Conservation (phyloP, 306 rosid species). For the Lathyrus aphaca region DNA sequence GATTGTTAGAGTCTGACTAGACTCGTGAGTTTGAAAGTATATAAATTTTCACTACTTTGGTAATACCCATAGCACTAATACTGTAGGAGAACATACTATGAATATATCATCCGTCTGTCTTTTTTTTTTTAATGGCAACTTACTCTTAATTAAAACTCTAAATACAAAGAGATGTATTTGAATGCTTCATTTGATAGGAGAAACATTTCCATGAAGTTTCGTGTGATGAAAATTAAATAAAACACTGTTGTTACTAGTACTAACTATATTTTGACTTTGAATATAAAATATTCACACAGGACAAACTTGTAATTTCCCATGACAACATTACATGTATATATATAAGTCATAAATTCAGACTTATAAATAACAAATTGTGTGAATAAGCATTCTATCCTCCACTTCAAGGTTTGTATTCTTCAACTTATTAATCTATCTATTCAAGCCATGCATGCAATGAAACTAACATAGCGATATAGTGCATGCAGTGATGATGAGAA, state of each 20-base stretch:
- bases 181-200: neutral
- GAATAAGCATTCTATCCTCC: neutral
- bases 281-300: neutral
- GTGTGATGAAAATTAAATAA: neutral
- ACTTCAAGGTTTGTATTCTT: slow-evolving; percentile 41
- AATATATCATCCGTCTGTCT: no score
- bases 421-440: slow-evolving; percentile 8
- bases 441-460: slow-evolving; percentile 11
- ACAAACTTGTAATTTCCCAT: slow-evolving; percentile 43
- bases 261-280: slow-evolving; percentile 23
- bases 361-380: slow-evolving; percentile 30
- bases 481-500: slow-evolving; percentile 45
- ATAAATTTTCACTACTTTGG: no score
- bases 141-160: no score
- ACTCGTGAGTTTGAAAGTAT: no score
- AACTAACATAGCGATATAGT: neutral
- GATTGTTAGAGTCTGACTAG: no score
- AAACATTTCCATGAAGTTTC: neutral
- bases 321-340: slow-evolving; percentile 20
- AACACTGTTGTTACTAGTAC: neutral
- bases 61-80: no score
- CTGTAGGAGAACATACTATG: no score
- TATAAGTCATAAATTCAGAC: slow-evolving; percentile 22
- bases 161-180: no score
- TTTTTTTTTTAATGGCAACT: no score